Evolutionary conservation across 306 rosid species (phyloP), one percentile per base, ranked within the genome.

Genomic region (Erythrophleum fordii): DNA sequence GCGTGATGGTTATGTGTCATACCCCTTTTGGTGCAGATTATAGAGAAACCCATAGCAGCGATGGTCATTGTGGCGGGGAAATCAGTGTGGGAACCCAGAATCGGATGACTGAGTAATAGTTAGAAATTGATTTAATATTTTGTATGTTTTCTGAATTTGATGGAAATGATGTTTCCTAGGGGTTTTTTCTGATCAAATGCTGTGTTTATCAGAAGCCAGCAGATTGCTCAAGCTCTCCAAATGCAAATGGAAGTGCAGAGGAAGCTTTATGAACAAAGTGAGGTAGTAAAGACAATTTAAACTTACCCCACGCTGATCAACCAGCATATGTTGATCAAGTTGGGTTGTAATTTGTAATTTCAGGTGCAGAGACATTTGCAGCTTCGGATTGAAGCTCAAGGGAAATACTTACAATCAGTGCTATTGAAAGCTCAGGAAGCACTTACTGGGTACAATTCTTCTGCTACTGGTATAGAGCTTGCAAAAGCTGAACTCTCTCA

Each of bases 281-380:
- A 92, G 93, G 99, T 93, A 80, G n/a, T 34, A 55, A 72, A 20
- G 29, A 53, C 73, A 35, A 42, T 58, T 25, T 7, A 45, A 87
- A 31, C 69, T 53, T 46, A n/a, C 52, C 74, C 16, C 8, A 13
- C 42, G 17, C 29, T 78, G 70, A 81, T 68, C 71, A 29, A 78
- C 28, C 72, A 74, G 25, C 3, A 26, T 51, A 69, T 34, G 69
- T 42, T 77, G 51, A 74, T 58, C 6, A 69, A 55, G 20, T 83
- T 70, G 71, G 58, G 65, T 49, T 58, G 1, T 49, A 35, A 45
- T 78, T 82, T 72, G 4, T 28, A 59, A 59, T 59, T 59, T 59
- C 88, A 92, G 98, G 98, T 96, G 60, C 97, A 93, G 80, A 92
- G 91, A 53, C 98, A 88, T 87, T 87, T 96, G 80, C 97, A 96